These are phyloP conservation scores for Raphanus raphanistrum DNA, from an alignment of 345 rosid genomes.

Conservation along the genomic window DNA sequence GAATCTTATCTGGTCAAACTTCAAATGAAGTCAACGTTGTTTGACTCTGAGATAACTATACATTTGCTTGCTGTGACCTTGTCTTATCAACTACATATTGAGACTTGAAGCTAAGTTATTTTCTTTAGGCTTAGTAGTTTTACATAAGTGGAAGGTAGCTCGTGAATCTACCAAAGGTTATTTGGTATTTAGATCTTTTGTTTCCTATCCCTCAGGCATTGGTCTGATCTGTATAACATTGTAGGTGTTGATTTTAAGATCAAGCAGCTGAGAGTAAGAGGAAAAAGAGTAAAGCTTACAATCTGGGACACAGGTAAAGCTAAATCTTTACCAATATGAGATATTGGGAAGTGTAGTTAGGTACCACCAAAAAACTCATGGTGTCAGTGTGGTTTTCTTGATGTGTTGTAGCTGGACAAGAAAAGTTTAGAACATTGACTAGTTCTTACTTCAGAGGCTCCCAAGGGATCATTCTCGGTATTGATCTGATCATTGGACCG, in stretches of 20 bases:
- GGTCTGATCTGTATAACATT: slow-evolving; percentile 8
- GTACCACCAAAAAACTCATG: not conserved
- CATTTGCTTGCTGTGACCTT: not conserved
- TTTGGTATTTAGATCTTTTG: not conserved
- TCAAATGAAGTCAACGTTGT: slow-evolving; percentile 15
- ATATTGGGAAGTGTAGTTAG: not conserved
- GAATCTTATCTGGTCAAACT: slow-evolving; percentile 7
- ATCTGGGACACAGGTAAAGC: slow-evolving; percentile 93
- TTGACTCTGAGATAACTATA: not conserved
- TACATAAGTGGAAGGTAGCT: slow-evolving; percentile 9
- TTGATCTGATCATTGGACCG: not conserved
- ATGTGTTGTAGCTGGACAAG: slow-evolving; percentile 76
- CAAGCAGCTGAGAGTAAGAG: slow-evolving; percentile 65
- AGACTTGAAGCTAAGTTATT: not conserved
- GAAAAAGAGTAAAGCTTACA: slow-evolving; percentile 82
- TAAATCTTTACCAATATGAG: slow-evolving; percentile 5
- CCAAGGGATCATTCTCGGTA: slow-evolving; percentile 94
- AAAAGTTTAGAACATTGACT: slow-evolving; percentile 77
- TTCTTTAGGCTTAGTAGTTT: slow-evolving; percentile 2
- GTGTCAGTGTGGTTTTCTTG: slow-evolving; percentile 9
- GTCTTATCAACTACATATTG: not conserved
- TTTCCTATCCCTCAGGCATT: not conserved
- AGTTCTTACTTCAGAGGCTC: slow-evolving; percentile 95
- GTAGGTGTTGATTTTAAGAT: slow-evolving; percentile 97
- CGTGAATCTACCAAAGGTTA: not conserved